Evolutionary conservation across 495 filamentous ascomycete species (phyloP), one percentile per base, ranked within the genome.

Genomic region (Hypoxylon fragiforme): DNA sequence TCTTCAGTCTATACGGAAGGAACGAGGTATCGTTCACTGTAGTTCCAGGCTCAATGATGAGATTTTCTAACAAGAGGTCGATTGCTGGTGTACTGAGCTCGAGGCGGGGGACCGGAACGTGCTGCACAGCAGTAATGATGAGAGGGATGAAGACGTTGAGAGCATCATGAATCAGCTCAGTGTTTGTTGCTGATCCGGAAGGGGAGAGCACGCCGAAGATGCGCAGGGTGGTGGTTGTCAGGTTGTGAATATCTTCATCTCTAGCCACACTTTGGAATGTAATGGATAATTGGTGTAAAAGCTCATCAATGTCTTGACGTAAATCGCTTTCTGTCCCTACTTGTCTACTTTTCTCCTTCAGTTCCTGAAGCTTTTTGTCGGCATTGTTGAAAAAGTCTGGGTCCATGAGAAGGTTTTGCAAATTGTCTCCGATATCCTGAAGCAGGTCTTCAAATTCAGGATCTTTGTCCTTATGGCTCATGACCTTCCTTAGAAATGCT

Each of bases 21-120:
- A 97, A 96, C 0, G 91, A 96, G 2, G 87, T 86, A 54, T 84
- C 79, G 65, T 96, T 94, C 57, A 96, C 79, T 2, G 90, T 94
- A 24, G 74, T 77, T 15, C 92, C 92, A 0, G 92, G 92, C 57
- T 97, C 91, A 28, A 97, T 75, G 43, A 97, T 86, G 31, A 97
- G 75, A 48, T 94, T 96, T 61, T 96, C 92, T 6, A 97, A 72
- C 0, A 97, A 74, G 8, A 97, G 81, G 58, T 95, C 91, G 55
- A 95, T 73, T 43, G 88, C 83, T 1, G 90, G 92, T 2, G 88
- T 85, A 1, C 89, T 86, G 5, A 96, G 72, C 60, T 96, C 92
- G 28, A 96, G 73, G 3, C 92, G 84, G 0, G 91, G 90, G 28
- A 97, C 92, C 0, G 92, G 92, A 13, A 96, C 76, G 71, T 90